Base-by-base conservation (phyloP, 495 filamentous ascomycete species). In the Podospora pseudopauciseta region DNA sequence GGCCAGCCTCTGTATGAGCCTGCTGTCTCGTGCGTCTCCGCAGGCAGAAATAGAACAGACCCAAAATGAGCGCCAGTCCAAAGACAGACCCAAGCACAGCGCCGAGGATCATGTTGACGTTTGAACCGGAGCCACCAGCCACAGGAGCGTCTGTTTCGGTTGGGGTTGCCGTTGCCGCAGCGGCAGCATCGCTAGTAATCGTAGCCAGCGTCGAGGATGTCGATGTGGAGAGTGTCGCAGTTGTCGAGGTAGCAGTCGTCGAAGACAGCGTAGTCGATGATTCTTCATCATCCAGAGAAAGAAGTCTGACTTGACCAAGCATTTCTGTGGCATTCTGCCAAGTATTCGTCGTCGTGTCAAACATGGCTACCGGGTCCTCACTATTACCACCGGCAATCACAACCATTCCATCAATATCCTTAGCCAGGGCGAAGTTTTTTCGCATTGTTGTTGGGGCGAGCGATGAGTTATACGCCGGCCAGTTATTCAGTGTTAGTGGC, bases 81-180 rank as follows among this genome's bases (percentile, higher is more conserved):
- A 92, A 84, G 26, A 97, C 85, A 18, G 88, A 87, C 4, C 94
- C 93, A 0, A 99, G 84, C 1, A 90, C 90, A 54, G 89, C 90
- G 60, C 91, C 93, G 1, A 99, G 85, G 39, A 96, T 89, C 19
- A 83, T 72, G 19, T 76, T 78, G 34, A 68, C 62, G 55, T 60
- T 68, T 58, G 67, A 67, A 4, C 39, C 67, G 5, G 64, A 60
- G 26, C 53, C 49, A 18, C 63, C 68, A 39, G 70, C 67, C 26
- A 71, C 69, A 18, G 69, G 63, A 2, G 57, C 68, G 49, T 70
- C 60, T 6, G 76, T 67, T 71, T 81, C 70, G 0, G 80, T 72
- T 0, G 83, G 60, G n/a, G 77, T 72, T 30, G 76, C 68, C n/a
- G 79, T 72, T 19, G 75, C 70, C 16, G 76, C 73, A 44, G 76